Base-by-base conservation (phyloP, 1,284 basidiomycete genomes). In the Salmacisia buchloeana region DNA sequence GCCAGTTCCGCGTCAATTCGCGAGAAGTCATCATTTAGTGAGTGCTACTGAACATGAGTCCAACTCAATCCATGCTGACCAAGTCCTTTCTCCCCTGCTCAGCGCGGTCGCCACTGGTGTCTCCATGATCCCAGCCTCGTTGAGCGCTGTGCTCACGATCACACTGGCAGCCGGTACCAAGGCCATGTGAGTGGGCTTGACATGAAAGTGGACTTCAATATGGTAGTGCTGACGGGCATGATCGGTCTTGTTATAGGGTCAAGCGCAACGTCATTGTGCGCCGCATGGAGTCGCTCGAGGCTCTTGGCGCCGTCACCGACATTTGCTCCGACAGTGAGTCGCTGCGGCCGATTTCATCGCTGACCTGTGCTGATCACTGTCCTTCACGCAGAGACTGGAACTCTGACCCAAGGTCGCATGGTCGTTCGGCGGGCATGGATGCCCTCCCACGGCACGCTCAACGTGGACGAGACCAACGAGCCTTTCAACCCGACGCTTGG, bases 211-310 rank as follows among this genome's bases (percentile, higher is more conserved):
- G 36, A 7, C 7, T 38, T 7, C 36, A 7, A 18, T 38, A 38
- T 38, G 18, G 9, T 9, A 38, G 18, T 9, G 36, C 36, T 9
- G 36, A 38, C 9, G 36, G 36, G 15, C 43, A 46, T 46, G 9
- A 46, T 46, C n/a, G 35, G 35, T 38, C 35, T 9, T 38, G 35
- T 15, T n/a, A 54, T 13, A 54, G 49, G 49, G 49, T 54, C 29
- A 81, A 81, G 58, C 81, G 83, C 54, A 77, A 84, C 69, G 84
- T 83, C 38, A 83, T 86, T 67, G 85, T 85, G 6, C 82, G 85
- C 34, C 84, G 75, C 64, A 68, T 77, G 63, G 75, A 77, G 29
- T 76, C 76, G 35, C 72, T 79, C 63, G 76, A 78, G 62, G 75
- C 76, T 2, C 69, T 78, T 25, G 76, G 76, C 52, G 73, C 75